phyloP scores from a whole-genome alignment of 208 protist genomes.

The Leishmania tarentolae region DNA sequence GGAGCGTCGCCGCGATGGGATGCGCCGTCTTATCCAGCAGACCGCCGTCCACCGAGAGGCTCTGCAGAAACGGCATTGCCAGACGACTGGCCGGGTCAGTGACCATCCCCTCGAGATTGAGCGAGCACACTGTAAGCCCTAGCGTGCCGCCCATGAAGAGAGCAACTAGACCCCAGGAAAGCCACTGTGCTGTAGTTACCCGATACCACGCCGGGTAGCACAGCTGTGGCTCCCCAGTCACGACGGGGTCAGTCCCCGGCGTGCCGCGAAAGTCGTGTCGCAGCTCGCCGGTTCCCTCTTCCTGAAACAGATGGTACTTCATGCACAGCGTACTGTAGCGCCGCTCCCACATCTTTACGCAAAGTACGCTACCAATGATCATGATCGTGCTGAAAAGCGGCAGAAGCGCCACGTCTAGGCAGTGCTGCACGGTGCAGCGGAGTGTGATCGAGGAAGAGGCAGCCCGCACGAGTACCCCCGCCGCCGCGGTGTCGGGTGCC shows the following conservation, averaged over 20 bases:
- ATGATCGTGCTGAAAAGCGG: slow-evolving; percentile 43
- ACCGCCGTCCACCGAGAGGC: slow-evolving; percentile 40
- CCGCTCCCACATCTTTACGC: slow-evolving; percentile 71
- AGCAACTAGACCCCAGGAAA: slow-evolving; percentile 40
- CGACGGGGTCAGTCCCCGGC: slow-evolving; percentile 33
- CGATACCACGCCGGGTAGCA: slow-evolving; percentile 55
- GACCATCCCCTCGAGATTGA: slow-evolving; percentile 60
- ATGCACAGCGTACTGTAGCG: slow-evolving; percentile 42
- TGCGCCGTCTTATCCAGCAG: slow-evolving; percentile 45
- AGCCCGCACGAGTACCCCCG: not conserved
- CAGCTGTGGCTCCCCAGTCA: slow-evolving; percentile 46
- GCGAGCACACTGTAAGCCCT: slow-evolving; percentile 44
- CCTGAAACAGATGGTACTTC: slow-evolving; percentile 47
- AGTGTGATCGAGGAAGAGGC: slow-evolving; percentile 8
- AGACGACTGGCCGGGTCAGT: slow-evolving; percentile 24
- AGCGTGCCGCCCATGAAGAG: slow-evolving; percentile 46
- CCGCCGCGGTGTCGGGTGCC: slow-evolving; percentile 1
- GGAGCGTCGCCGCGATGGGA: slow-evolving; percentile 34
- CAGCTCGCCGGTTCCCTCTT: slow-evolving; percentile 43
- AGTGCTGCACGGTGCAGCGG: slow-evolving; percentile 12
- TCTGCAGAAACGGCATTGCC: slow-evolving; percentile 30
- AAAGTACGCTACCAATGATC: slow-evolving; percentile 58
- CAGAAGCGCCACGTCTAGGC: slow-evolving; percentile 24
- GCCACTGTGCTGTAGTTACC: slow-evolving; percentile 37
- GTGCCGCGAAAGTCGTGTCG: slow-evolving; percentile 47